These are phyloP conservation scores for Scedosporium boydii DNA, from an alignment of 2,329 filamentous ascomycete species.

Conservation along the genomic window DNA sequence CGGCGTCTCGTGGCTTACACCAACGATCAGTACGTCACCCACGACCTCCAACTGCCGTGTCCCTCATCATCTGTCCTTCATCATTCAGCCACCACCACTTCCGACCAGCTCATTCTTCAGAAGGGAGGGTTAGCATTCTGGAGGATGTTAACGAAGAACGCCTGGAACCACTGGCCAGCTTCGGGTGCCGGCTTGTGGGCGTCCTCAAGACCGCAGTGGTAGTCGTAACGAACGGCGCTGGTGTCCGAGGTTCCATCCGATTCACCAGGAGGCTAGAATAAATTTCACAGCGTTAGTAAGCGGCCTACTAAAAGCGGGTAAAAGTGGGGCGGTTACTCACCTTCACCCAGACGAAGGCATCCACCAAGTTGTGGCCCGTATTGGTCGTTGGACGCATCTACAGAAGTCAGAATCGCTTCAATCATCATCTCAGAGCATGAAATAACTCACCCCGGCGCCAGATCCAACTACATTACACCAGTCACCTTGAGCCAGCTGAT, in stretches of 20 bases:
- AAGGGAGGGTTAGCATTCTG: conserved; percentile 47
- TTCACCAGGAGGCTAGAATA: conserved; percentile 42
- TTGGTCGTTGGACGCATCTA: conserved; percentile 41
- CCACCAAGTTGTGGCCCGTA: conserved; percentile 49
- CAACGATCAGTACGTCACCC: too few relatives aligned
- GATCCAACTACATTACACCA: conserved; percentile 59
- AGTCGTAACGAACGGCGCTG: conserved; percentile 27
- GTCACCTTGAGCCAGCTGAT: too few relatives aligned
- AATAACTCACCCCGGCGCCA: conserved; percentile 41
- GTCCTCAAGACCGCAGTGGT: conserved; percentile 38
- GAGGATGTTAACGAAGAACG: conserved; percentile 49
- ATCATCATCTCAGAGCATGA: too few relatives aligned
- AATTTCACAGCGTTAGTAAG: too few relatives aligned
- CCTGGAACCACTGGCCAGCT: conserved; percentile 59
- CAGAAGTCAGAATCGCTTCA: too few relatives aligned
- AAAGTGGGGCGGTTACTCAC: too few relatives aligned
- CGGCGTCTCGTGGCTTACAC: too few relatives aligned
- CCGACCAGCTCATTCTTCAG: conserved; percentile 11
- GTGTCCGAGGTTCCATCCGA: conserved; percentile 42
- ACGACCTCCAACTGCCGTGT: too few relatives aligned
- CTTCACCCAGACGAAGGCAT: conserved; percentile 63
- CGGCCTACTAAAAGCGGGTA: too few relatives aligned
- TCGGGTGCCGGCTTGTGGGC: conserved; percentile 57
- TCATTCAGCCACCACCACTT: neutral
- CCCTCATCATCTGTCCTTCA: neutral